Evolutionary conservation across 2,329 filamentous ascomycete genomes (phyloP), one percentile per base, ranked within the genome.

Genomic region (Thermothelomyces thermophilus): DNA sequence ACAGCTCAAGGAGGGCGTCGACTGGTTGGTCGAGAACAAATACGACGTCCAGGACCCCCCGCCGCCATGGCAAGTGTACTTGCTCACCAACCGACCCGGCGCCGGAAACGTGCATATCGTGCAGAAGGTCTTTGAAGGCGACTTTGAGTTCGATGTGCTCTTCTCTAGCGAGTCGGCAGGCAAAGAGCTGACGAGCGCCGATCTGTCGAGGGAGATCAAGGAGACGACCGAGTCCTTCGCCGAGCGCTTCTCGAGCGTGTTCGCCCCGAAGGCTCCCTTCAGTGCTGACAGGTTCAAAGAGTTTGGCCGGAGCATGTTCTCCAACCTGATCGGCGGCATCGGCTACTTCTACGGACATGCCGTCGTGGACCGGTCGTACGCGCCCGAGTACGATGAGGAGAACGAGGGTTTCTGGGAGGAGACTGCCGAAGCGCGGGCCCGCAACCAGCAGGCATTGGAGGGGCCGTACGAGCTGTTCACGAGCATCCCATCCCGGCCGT

Each of bases 341-440:
- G 93, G 93, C 8, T 97, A 95, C 70, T 98, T 98, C 71, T 80
- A 94, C 62, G 93, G 93, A 35, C 78, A 93, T 51, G 85, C 89
- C 30, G 71, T 96, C 19, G 87, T 95, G 46, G 93, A 98, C 64
- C 84, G 90, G 33, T 95, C 90, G 0, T 87, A 91, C 62, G 88
- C 89, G n/a, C 73, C 84, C 9, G 91, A 95, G 62, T 97, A 97
- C 59, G 89, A 95, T 10, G 93, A 98, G 70, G 89, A 94, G 57
- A 87, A 89, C 52, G 93, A 97, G 68, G 86, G 87, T 0, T 97
- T 97, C 70, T 96, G 91, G 90, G 84, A 93, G 63, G 90, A 94
- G 58, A 82, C 93, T 16, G 90, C 85, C 2, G 84, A 86, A 62
- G 91, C 90, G 4, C 79, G 89, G 51, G 77, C 73, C 20, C 80